phyloP scores from a whole-genome alignment of 2,329 filamentous ascomycete genomes.

The Calycina herbarum region DNA sequence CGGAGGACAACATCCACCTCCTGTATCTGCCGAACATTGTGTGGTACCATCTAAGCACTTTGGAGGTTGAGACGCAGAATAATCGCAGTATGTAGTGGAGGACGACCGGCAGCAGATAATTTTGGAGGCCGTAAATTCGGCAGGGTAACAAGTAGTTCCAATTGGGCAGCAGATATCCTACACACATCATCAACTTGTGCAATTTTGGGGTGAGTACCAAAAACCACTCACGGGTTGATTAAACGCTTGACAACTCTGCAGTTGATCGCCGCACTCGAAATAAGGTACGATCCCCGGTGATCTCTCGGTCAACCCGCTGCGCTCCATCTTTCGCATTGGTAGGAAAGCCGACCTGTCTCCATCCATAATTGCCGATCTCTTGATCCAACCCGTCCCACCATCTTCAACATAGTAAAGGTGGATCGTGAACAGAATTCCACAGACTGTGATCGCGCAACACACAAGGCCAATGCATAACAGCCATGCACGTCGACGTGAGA shows the following conservation, averaged over 20 bases:
- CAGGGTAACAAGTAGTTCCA: slow-evolving; percentile 28
- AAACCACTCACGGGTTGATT: slow-evolving; percentile 29
- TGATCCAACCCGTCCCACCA: slow-evolving; percentile 12
- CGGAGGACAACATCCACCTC: slow-evolving; percentile 33
- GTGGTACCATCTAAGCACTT: slow-evolving; percentile 26
- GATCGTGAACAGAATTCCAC: slow-evolving; percentile 30
- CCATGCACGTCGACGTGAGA: slow-evolving; percentile 22
- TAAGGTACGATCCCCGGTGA: slow-evolving; percentile 27
- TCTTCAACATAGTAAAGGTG: slow-evolving; percentile 32
- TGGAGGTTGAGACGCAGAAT: slow-evolving; percentile 24
- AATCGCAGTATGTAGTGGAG: slow-evolving; percentile 22
- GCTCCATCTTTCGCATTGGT: slow-evolving; percentile 26
- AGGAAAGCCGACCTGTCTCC: slow-evolving; percentile 22
- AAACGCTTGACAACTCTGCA: slow-evolving; percentile 32
- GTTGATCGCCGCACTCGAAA: slow-evolving; percentile 35
- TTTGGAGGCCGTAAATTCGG: slow-evolving; percentile 26
- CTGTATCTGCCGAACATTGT: slow-evolving; percentile 30
- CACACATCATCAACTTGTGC: neutral
- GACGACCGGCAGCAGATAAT: slow-evolving; percentile 35
- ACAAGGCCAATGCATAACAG: slow-evolving; percentile 22
- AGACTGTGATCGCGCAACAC: slow-evolving; percentile 24
- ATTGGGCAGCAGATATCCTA: slow-evolving; percentile 37
- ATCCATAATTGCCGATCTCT: neutral
- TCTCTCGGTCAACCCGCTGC: slow-evolving; percentile 5
- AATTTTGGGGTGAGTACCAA: neutral